Conservation (phyloP, 2,329 filamentous ascomycete genomes). For the Alternaria sp. region DNA sequence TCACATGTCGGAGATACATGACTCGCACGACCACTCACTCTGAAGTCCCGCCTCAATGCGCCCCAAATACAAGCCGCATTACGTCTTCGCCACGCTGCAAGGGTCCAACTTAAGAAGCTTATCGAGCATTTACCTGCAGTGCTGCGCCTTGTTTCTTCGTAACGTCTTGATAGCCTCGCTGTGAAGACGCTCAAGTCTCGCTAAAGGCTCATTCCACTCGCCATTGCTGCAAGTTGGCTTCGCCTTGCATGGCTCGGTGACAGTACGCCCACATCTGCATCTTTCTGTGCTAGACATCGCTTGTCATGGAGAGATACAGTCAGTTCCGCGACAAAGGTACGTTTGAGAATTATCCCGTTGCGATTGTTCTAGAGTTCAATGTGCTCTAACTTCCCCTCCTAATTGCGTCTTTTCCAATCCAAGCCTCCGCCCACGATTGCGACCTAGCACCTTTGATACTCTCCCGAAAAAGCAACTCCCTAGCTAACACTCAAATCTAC, state of each 20-base stretch:
- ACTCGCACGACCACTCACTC: constrained; percentile 29
- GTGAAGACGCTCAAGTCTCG: not conserved
- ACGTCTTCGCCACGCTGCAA: constrained; percentile 16
- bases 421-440: not conserved
- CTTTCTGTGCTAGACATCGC: constrained; percentile 5
- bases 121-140: constrained; percentile 1
- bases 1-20: constrained; percentile 36
- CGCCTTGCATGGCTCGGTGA: constrained; percentile 33
- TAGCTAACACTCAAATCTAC: constrained; percentile 26
- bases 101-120: constrained; percentile 7
- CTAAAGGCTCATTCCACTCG: constrained; percentile 11
- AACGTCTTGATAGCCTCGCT: constrained; percentile 1
- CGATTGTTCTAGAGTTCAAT: not conserved
- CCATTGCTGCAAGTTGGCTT: constrained; percentile 5
- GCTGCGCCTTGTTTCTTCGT: constrained; percentile 7
- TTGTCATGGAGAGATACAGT: constrained; percentile 88
- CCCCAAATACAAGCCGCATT: constrained; percentile 20
- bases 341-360: constrained; percentile 5
- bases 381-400: not conserved
- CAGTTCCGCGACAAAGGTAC: constrained; percentile 90
- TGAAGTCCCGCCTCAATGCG: constrained; percentile 26
- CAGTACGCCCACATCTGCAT: constrained; percentile 19
- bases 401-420: not conserved
- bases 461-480: not conserved
- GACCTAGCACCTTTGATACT: not conserved